Base-by-base conservation (phyloP, 345 rosid species). In the Gossypium rotundifolium region DNA sequence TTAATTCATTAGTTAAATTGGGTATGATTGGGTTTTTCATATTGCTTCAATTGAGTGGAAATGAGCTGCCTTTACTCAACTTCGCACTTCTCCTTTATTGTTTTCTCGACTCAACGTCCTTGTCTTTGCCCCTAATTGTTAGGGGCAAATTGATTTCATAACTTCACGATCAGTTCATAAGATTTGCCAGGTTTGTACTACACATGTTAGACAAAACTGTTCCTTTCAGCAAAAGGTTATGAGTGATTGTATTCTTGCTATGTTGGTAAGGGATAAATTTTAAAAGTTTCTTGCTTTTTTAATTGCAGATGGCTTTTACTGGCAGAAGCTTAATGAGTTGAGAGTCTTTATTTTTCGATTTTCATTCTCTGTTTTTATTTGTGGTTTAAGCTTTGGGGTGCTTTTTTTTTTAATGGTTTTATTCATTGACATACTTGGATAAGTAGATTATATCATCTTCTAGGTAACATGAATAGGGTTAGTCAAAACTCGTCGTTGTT, bases 381-480 rank as follows among this genome's bases (percentile, higher is more conserved):
- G 11, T 23, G 57, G 12, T 3, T 48, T 20, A 65, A 65, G 53
- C 70, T 65, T 65, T 44, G 5, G 20, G 3, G 11, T 25, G 2
- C 10, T 49, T 48, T 23, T 17, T 0, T 14, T 25, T 5, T 29
- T 14, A 27, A 22, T 17, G 22, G 68, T 64, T 64, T 40, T 12
- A 9, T 67, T 48, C 29, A 9, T 13, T 14, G 49, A 48, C 18
- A 17, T n/a, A 14, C 40, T 17, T 64, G 18, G 68, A 42, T 9
- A 64, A 64, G 23, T 40, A 64, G 7, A 64, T 17, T 11, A 38
- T 64, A 8, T 64, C 49, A 40, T 51, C 29, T 74, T 49, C 68
- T 80, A 54, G 77, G 76, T 29, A 78, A 16, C 3, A 87, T 87
- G 91, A 80, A 76, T 68, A 79, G 88, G 75, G 73, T 82, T 73